Base-by-base conservation (phyloP, 305 asterid genomes). In the Solanum chacoense region DNA sequence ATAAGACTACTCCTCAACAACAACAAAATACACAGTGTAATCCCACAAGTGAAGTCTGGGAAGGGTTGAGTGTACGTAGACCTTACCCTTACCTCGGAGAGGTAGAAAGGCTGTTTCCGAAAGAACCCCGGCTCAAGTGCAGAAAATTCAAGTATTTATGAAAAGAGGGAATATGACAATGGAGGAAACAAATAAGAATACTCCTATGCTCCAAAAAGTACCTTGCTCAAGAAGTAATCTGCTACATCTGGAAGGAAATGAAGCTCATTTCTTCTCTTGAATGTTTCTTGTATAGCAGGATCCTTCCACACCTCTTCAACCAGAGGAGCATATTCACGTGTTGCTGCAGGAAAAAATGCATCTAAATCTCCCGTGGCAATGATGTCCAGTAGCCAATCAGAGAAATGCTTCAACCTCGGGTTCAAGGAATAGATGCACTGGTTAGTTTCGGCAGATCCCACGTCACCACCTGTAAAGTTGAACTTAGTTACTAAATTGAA, bases 271-370 rank as follows among this genome's bases (percentile, higher is more conserved):
- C 89, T 91, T 92, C 98, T 94, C 90, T 91, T 94, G 95, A 94
- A 96, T 34, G 96, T 95, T 90, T 93, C 95, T 88, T 95, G 99
- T 87, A 96, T 91, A 80, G 98, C 96, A 79, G 96, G 95, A 91
- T 96, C 94, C 89, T 92, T 94, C 99, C 99, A 96, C 72, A 94
- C 91, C 88, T 94, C 98, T 75, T 94, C 91, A 24, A 94, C 88
- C 24, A 93, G 59, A 16, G 95, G 91, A 90, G 96, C 97, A 89
- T 94, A 89, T 74, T 95, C 97, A 77, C 89, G 93, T 63, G 98
- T 92, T 84, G 94, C 94, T 79, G 95, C 93, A 59, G 98, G 97
- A 80, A 94, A 92, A 89, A 86, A 89, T 22, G 93, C 86, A 59
- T 93, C 93, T 45, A 94, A 45, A 90, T 94, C 93, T 90, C 98